Evolutionary conservation across 2,329 filamentous ascomycete species (phyloP), one percentile per base, ranked within the genome.

Genomic region (Penicillium frequentans): DNA sequence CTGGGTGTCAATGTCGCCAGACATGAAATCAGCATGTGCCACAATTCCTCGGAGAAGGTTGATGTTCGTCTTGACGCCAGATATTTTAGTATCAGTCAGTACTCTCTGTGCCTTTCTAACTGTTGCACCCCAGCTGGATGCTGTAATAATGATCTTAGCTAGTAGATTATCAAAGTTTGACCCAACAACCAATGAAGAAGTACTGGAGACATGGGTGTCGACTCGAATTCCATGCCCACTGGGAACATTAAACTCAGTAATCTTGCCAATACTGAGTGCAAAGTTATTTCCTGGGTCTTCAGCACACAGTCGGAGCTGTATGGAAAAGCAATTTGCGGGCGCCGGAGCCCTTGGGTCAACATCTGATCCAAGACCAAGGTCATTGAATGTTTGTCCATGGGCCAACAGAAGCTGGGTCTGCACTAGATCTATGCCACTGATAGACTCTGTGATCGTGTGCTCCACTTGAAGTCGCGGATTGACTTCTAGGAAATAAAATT

Each of bases 391-490:
- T 10, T 70, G 69, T 1, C 84, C 83, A 68, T 85, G 82, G 1
- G 83, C 78, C 8, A 86, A 69, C 2, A 80, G 69, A 0, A 87
- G 73, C 56, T 87, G 84, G 2, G 75, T 71, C 61, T 79, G 78
- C 16, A 86, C 84, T 4, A 87, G 75, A 57, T 87, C 84, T 8
- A 80, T 70, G 1, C 73, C 75, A 6, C 79, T 79, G 8, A 88
- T 80, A 3, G 75, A 77, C 61, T 87, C 84, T 0, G 83, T 86
- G 52, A 86, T 80, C 1, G 84, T 86, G 64, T 86, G 84, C 61
- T 87, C 84, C 39, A 87, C 84, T 64, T 86, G 84, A 2, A 86
- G 68, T 3, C 84, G 76, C 0, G 84, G 84, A 54, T 87, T 87
- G 60, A 86, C 78, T 64, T 87, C 84, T 6, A 87, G 69, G 62